Conservation (phyloP, 352 stramenopile genomes). For the Globisporangium cylindrosporum region DNA sequence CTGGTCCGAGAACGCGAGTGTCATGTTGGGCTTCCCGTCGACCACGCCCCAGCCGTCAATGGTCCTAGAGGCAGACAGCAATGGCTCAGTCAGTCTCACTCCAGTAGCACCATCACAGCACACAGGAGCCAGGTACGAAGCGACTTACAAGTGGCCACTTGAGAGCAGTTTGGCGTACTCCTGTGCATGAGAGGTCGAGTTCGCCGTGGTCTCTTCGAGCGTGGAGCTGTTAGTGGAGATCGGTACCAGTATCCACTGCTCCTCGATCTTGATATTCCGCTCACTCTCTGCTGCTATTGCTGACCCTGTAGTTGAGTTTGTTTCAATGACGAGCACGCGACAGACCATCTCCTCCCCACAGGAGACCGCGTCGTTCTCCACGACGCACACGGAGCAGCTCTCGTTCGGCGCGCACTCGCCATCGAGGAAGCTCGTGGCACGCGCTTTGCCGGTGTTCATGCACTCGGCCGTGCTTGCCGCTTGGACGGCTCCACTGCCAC, state of each 20-base stretch:
- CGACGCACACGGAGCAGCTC: constrained; percentile 14
- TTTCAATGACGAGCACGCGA: neutral
- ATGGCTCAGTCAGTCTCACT: neutral
- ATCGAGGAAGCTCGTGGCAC: neutral
- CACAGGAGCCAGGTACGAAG: too few species aligned
- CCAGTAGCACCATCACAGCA: neutral
- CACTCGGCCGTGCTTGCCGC: neutral
- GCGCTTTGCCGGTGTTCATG: constrained; percentile 1
- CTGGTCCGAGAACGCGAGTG: constrained; percentile 8
- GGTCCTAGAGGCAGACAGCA: neutral
- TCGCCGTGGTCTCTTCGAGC: neutral
- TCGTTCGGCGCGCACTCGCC: neutral
- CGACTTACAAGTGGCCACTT: constrained; percentile 1
- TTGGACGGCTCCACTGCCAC: neutral
- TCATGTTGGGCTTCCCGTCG: constrained; percentile 3
- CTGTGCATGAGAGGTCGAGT: neutral
- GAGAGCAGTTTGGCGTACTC: constrained; percentile 3
- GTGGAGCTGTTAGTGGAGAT: neutral
- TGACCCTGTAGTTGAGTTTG: neutral
- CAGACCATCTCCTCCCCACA: constrained; percentile 12
- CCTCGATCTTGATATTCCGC: neutral
- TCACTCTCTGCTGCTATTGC: neutral
- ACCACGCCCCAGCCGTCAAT: constrained; percentile 10
- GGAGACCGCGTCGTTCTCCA: neutral
- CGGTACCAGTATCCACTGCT: constrained; percentile 9